phyloP scores from a whole-genome alignment of 148 eudicot genomes.

The Diospyros kaki region DNA sequence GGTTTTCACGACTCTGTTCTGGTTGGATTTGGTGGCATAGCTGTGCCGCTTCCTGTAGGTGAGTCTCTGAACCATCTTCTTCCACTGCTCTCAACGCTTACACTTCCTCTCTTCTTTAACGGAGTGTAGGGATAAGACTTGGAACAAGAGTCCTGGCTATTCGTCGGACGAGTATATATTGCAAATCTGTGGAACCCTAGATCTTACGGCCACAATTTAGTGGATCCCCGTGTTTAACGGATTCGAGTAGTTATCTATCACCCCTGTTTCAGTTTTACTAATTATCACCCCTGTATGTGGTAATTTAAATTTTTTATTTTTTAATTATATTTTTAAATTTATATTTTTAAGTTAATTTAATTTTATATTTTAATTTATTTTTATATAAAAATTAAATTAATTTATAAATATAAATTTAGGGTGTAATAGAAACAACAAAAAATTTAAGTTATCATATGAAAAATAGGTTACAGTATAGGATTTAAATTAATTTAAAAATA shows the following conservation, averaged over 20 bases:
- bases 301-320: no score
- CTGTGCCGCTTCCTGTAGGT: slow-evolving; percentile 42
- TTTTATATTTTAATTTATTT: no score
- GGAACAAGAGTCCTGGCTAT: not conserved
- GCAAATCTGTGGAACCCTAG: slow-evolving; percentile 9
- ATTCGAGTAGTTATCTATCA: not conserved
- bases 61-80: slow-evolving; percentile 42
- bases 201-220: slow-evolving; percentile 11
- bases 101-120: not conserved
- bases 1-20: slow-evolving; percentile 43
- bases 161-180: not conserved
- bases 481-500: no score
- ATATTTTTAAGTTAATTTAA: no score
- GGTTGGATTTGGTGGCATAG: slow-evolving; percentile 53
- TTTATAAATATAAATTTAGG: no score
- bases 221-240: not conserved
- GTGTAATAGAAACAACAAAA: no score
- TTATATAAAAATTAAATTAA: no score
- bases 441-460: no score
- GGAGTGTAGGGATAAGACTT: slow-evolving; percentile 1
- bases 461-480: no score
- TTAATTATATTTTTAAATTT: no score
- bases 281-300: not conserved
- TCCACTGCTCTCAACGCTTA: not conserved
- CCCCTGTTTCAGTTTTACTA: no score